Base-by-base conservation (phyloP, 768 basidiomycete genomes). In the Coprinopsis strossmayeri region DNA sequence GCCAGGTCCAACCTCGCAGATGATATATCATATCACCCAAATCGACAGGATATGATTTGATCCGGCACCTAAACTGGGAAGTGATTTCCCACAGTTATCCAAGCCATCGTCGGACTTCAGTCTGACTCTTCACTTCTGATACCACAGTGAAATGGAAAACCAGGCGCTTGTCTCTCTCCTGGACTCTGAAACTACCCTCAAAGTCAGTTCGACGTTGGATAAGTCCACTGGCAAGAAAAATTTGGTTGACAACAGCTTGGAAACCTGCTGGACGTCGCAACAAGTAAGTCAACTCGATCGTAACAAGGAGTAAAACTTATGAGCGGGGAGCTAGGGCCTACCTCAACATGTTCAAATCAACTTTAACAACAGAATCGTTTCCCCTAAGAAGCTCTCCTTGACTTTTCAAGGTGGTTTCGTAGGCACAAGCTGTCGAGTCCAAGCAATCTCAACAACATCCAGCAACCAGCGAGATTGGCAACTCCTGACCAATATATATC, bases 371-470 rank as follows among this genome's bases (percentile, higher is more conserved):
- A 56, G 64, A 4, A 71, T 62, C 42, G 77, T 87, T n/a, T 56
- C 74, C 28, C 86, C 85, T 2, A 72, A 66, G 53, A 69, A 68
- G 21, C 54, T 90, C 15, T 68, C 66, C 17, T 52, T 90, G 53
- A 89, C 84, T 1, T 92, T 92, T 59, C 89, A 92, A 70, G 89
- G 89, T 12, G 89, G 89, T 1, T 91, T 92, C 61, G 90, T 84
- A 0, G 88, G 87, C 17, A 84, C 76, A 5, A 68, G 72, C 38
- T 89, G 87, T 59, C 57, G 67, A 1, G 57, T 90, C 7, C 67
- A 75, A 37, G 58, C 65, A 24, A 54, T 59, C 23, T 57, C 61
- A n/a, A 48, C 55, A 25, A 54, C 55, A 27, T 59, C 57, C 17
- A 61, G 51, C n/a, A 7, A 32, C 43, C 49, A 27, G 68, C 68